phyloP scores from a whole-genome alignment of 208 protist species.

The Leishmania tarentolae region DNA sequence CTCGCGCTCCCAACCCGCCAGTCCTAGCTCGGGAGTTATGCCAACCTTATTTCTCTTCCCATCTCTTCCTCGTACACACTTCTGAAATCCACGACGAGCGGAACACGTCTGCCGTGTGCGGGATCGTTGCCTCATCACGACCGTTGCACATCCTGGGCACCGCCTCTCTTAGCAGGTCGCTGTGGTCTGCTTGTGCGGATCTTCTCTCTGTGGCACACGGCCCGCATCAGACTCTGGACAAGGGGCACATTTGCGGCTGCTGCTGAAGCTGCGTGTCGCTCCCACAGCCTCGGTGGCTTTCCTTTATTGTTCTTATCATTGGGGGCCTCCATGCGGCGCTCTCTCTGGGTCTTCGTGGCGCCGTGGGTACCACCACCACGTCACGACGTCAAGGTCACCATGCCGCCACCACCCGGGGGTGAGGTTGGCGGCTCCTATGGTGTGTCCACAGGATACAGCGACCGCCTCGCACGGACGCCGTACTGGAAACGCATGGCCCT shows the following conservation, averaged over 20 bases:
- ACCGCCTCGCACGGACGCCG: conserved; percentile 77
- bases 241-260: not conserved
- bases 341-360: conserved; percentile 36
- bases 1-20: not conserved
- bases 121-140: not conserved
- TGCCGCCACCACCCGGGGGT: conserved; percentile 84
- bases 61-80: not conserved
- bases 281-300: not conserved
- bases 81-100: not conserved
- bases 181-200: not conserved
- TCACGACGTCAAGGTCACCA: conserved; percentile 78
- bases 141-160: not conserved
- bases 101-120: not conserved
- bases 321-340: conserved; percentile 3
- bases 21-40: not conserved
- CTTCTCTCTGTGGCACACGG: not conserved
- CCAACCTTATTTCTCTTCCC: not conserved
- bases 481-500: conserved; percentile 92
- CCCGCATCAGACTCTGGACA: not conserved
- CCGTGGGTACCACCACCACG: conserved; percentile 86
- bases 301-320: not conserved
- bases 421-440: conserved; percentile 86
- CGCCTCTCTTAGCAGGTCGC: not conserved
- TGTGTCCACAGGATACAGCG: conserved; percentile 84
- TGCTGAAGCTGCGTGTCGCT: not conserved